A percentile compares a stretch with the other conserved stretches of the same genome.
phyloP scores from a whole-genome alignment of 2,329 filamentous ascomycete genomes.

The Colletotrichum phormii region DNA sequence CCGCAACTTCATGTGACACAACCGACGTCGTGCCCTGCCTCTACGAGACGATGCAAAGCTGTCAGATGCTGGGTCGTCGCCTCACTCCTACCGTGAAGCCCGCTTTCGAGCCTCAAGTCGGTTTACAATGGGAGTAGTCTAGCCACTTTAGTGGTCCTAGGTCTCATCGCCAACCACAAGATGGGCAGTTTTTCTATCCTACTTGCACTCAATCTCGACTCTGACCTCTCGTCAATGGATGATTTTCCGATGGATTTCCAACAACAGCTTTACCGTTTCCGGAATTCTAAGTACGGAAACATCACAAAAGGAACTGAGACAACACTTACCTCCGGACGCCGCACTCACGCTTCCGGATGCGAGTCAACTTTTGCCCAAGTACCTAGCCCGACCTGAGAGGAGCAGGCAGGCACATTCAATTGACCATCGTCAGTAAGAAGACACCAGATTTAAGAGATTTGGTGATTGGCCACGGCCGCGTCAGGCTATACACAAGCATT shows the following conservation, averaged over 20 bases:
- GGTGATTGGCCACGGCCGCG: background rate
- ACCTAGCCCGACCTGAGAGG: background rate
- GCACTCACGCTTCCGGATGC: slow-evolving; percentile 13
- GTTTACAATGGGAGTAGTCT: background rate
- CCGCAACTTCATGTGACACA: background rate
- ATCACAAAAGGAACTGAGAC: slow-evolving; percentile 19
- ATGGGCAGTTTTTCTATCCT: background rate
- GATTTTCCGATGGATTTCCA: background rate
- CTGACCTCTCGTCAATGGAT: background rate
- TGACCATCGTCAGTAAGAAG: background rate
- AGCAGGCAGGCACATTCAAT: background rate
- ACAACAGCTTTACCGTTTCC: slow-evolving; percentile 14
- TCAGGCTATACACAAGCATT: background rate
- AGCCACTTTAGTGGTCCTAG: background rate
- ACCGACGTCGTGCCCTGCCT: background rate
- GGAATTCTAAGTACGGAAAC: slow-evolving; percentile 16
- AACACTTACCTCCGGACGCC: slow-evolving; percentile 2
- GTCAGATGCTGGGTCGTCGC: background rate
- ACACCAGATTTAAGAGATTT: background rate
- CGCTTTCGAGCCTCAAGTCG: background rate
- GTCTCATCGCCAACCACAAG: slow-evolving; percentile 3
- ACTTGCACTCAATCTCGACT: background rate
- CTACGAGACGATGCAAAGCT: background rate
- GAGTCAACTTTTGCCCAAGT: background rate
- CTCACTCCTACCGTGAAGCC: background rate